Conservation (phyloP, 164 flowering plant species). For the Umbellularia californica region DNA sequence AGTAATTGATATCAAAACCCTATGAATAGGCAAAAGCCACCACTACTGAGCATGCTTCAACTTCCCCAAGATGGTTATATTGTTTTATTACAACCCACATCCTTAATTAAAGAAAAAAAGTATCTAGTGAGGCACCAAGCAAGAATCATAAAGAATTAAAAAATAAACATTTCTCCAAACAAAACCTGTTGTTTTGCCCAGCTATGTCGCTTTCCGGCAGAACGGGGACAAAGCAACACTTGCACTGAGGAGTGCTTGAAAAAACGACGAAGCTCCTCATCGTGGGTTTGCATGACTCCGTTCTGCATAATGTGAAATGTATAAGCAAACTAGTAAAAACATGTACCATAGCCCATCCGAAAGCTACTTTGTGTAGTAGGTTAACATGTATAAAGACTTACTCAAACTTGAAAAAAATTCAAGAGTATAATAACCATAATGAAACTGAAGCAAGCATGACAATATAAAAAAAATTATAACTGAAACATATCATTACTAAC, state of each 20-base stretch:
- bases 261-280: conserved; percentile 91
- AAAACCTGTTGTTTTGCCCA: conserved; percentile 79
- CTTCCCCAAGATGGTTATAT: too few relatives aligned
- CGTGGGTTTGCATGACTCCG: conserved; percentile 94
- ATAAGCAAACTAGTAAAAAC: neutral
- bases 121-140: neutral
- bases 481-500: too few relatives aligned
- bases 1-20: too few relatives aligned
- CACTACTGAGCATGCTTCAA: too few relatives aligned
- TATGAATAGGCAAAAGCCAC: too few relatives aligned
- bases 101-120: neutral
- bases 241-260: conserved; percentile 94
- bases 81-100: too few relatives aligned
- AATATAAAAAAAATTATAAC: too few relatives aligned
- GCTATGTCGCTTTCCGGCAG: conserved; percentile 86
- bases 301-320: conserved; percentile 40
- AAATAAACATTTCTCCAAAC: neutral
- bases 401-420: neutral
- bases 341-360: neutral
- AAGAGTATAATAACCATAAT: neutral
- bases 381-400: neutral
- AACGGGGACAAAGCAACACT: conserved; percentile 84
- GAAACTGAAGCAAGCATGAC: too few relatives aligned
- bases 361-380: neutral
- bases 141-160: neutral